Percentiles rank a stretch among this genome's conserved stretches.
These are phyloP conservation scores for sunflower (Helianthus annuus) DNA, from an alignment of 129 eudicot species.

Conservation along the genomic window HanXRQr2.0-SUNRISE NC_035442.2:77762737-77763236, in stretches of 20 bases:
- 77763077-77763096: not conserved
- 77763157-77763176: constrained; percentile 72
- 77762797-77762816: constrained; percentile 66
- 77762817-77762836: constrained; percentile 72
- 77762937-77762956: constrained; percentile 93
- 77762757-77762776: constrained; percentile 78
- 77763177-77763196: constrained; percentile 84
- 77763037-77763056: constrained; percentile 79
- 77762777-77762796: constrained; percentile 70
- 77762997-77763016: constrained; percentile 80
- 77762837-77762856: constrained; percentile 57
- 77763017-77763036: constrained; percentile 85
- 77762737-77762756: constrained; percentile 69
- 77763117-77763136: constrained; percentile 13
- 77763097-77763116: not conserved
- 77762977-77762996: constrained; percentile 77
- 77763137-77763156: constrained; percentile 63
- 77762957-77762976: constrained; percentile 68
- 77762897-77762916: constrained; percentile 83
- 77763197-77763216: constrained; percentile 65
- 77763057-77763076: constrained; percentile 65
- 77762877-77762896: constrained; percentile 91
- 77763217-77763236: constrained; percentile 82
- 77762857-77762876: constrained; percentile 83
- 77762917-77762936: constrained; percentile 69